Evolutionary conservation across 306 rosid genomes (phyloP).

Genomic region (Rosa lucieae): DNA sequence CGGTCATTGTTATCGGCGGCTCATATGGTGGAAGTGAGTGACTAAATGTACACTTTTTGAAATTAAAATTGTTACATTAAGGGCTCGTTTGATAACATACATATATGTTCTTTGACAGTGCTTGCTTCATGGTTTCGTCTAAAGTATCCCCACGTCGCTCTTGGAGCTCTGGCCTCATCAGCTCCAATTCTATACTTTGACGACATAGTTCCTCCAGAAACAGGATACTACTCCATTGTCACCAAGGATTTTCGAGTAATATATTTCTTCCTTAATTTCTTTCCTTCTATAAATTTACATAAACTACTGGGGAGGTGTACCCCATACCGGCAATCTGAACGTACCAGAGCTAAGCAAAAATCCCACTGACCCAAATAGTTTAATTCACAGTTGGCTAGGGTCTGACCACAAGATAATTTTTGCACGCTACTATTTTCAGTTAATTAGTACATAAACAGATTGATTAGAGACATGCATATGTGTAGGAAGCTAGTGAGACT

Average conservation of each 20-base stretch:
- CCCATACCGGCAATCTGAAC: too few species aligned
- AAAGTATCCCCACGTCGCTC: slow-evolving; percentile 70
- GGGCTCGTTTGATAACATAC: background rate
- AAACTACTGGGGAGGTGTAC: too few species aligned
- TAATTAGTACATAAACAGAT: too few species aligned
- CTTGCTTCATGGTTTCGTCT: slow-evolving; percentile 77
- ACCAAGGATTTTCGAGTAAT: slow-evolving; percentile 46
- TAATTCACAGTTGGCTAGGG: too few species aligned
- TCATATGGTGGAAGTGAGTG: slow-evolving; percentile 84
- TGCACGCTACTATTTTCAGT: too few species aligned
- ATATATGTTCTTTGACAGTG: slow-evolving; percentile 38
- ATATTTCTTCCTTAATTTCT: background rate
- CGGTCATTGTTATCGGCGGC: slow-evolving; percentile 64
- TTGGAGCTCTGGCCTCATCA: slow-evolving; percentile 81
- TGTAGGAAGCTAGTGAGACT: slow-evolving; percentile 37
- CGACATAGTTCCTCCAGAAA: slow-evolving; percentile 35
- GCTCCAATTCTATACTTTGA: slow-evolving; percentile 70
- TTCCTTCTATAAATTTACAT: background rate
- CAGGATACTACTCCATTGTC: slow-evolving; percentile 42
- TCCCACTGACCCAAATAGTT: too few species aligned
- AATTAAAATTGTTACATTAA: background rate
- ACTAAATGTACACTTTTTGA: background rate
- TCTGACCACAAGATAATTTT: too few species aligned
- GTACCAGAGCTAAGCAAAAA: too few species aligned
- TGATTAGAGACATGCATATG: background rate